Evolutionary conservation across 225 moss, liverwort and hornwort genomes (phyloP).

Genomic region (Thuidium tamariscinum): DNA sequence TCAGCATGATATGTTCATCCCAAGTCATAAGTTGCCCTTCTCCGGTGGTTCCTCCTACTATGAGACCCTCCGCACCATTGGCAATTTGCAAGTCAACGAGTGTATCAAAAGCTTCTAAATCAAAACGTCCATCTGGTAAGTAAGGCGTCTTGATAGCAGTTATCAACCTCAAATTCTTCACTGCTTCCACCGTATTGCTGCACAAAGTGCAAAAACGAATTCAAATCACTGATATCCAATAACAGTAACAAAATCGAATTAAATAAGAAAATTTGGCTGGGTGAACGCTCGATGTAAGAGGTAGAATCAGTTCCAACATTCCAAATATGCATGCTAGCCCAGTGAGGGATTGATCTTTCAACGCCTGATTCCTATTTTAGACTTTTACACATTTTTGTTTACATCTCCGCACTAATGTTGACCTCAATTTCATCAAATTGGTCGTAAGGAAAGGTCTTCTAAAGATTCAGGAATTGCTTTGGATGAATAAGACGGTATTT

Average conservation of each 20-base stretch:
- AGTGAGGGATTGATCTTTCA: neutral
- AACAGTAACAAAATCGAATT: neutral
- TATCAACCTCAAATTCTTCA: slow-evolving; percentile 67
- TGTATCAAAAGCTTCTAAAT: slow-evolving; percentile 58
- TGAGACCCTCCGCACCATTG: slow-evolving; percentile 63
- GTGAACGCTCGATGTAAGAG: neutral
- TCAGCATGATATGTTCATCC: slow-evolving; percentile 90
- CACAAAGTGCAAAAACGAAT: neutral
- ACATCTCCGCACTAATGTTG: no score
- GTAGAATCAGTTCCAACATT: neutral
- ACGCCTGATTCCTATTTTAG: neutral
- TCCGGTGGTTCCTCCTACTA: slow-evolving; percentile 90
- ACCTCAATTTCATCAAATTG: neutral
- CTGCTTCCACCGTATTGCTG: slow-evolving; percentile 65
- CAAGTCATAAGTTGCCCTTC: slow-evolving; percentile 96
- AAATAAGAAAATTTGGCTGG: no score
- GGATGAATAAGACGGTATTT: no score
- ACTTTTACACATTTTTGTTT: neutral
- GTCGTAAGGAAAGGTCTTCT: neutral
- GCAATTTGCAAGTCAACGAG: slow-evolving; percentile 60
- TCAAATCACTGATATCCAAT: neutral
- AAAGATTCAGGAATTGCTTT: neutral
- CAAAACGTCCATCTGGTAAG: slow-evolving; percentile 68
- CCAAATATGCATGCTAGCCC: neutral
- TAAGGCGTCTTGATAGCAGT: slow-evolving; percentile 96